These are phyloP conservation scores for Argentina anserina DNA, from an alignment of 306 rosid genomes.

Conservation along the genomic window DNA sequence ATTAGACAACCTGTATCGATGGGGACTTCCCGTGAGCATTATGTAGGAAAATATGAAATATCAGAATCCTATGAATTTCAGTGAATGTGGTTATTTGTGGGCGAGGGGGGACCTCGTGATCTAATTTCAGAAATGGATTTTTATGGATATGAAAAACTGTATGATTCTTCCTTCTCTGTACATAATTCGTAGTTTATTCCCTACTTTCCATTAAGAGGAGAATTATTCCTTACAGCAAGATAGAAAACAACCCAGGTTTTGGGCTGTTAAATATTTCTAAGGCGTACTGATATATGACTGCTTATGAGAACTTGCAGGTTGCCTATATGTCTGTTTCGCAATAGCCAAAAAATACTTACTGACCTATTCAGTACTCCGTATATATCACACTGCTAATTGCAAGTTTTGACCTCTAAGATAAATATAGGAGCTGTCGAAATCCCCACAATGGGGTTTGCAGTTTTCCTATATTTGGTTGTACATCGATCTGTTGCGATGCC, in stretches of 20 bases:
- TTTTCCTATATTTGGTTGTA: not conserved
- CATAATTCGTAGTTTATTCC: not conserved
- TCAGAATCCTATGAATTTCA: slow-evolving; percentile 11
- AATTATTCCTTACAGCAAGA: not conserved
- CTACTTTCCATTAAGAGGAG: too few species aligned
- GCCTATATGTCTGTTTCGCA: not conserved
- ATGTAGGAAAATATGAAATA: not conserved
- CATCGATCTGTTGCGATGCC: not conserved
- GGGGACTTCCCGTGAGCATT: slow-evolving; percentile 13
- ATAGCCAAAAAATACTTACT: not conserved
- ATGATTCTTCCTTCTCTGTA: not conserved
- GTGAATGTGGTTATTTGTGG: not conserved
- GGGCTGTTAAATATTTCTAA: not conserved
- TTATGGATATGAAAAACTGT: not conserved
- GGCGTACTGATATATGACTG: not conserved
- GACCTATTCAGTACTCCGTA: not conserved
- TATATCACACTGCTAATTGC: not conserved
- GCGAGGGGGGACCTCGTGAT: not conserved
- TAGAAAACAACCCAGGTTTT: not conserved
- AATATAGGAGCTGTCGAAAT: not conserved
- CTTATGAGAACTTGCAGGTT: not conserved
- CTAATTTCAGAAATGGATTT: not conserved
- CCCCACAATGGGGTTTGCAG: slow-evolving; percentile 7
- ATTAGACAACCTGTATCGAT: slow-evolving; percentile 5
- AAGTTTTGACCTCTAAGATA: not conserved